These are phyloP conservation scores for Eleusine indica DNA, from an alignment of 176 grass and related monocot genomes.

Conservation along the genomic window DNA sequence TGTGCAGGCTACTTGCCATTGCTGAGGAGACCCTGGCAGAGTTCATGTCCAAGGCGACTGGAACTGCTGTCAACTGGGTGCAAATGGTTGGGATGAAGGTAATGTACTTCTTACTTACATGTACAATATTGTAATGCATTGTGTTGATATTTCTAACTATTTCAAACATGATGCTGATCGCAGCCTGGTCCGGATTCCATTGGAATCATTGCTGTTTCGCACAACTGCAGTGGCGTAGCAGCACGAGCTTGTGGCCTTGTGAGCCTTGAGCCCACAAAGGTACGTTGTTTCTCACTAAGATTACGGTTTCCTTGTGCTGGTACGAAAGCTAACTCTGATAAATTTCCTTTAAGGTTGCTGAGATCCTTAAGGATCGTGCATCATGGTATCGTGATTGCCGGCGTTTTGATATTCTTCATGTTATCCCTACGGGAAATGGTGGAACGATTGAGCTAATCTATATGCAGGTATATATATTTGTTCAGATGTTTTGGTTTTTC, in stretches of 20 bases:
- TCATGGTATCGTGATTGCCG: conserved; percentile 97
- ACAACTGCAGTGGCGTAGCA: conserved; percentile 98
- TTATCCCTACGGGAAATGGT: conserved; percentile 94
- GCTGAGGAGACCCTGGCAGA: conserved; percentile 98
- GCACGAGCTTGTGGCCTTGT: conserved; percentile 98
- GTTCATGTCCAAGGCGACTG: conserved; percentile 98
- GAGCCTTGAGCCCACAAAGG: conserved; percentile 99
- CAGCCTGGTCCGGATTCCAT: conserved; percentile 99
- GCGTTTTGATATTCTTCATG: conserved; percentile 67
- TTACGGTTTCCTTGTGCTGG: not conserved
- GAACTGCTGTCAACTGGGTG: conserved; percentile 98
- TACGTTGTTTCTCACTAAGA: conserved; percentile 22
- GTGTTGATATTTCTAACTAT: not conserved
- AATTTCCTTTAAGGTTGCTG: conserved; percentile 69
- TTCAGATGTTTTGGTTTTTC: not conserved
- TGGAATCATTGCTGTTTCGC: conserved; percentile 99
- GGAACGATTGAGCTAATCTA: conserved; percentile 97
- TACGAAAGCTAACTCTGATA: not conserved
- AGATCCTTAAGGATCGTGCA: conserved; percentile 94
- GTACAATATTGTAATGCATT: not conserved
- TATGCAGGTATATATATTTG: conserved; percentile 79
- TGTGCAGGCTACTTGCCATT: conserved; percentile 81
- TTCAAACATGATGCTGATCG: not conserved
- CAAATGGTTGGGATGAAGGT: conserved; percentile 99
- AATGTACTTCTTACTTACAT: not conserved